Evolutionary conservation across 768 basidiomycete species (phyloP), one percentile per base, ranked within the genome.

Genomic region (Sutorius australiensis): DNA sequence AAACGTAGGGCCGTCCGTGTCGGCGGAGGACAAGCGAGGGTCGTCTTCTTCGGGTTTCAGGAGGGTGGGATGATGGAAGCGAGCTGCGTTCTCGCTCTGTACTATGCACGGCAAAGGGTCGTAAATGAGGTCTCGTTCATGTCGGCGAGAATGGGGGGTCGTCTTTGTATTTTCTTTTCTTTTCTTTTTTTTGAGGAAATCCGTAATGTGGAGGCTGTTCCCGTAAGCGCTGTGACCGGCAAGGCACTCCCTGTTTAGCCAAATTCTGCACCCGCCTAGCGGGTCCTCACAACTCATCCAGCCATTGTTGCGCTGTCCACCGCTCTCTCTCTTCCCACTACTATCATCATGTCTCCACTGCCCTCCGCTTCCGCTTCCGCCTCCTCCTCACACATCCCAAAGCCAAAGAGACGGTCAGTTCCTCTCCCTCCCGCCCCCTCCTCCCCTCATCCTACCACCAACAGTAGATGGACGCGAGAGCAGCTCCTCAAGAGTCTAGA

Each of bases 301-400:
- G 71, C 71, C 75, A 73, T 74, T 74, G 72, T 74, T 69, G 67
- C 69, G 66, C 71, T 68, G 69, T 61, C 66, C 69, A 71, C 69
- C 57, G 67, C 70, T 67, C 66, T 63, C 64, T 60, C 70, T 67
- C 67, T 67, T 67, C 64, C 66, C 68, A 70, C 73, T 65, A 73
- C 67, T 65, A 62, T 60, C 74, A 58, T 32, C 62, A 74, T 76
- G 69, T 63, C 62, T 14, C 42, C 62, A 61, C 49, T 64, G 39
- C 45, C 67, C 16, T 55, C 67, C 33, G 58, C 72, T 38, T 61
- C 73, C 30, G 41, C 68, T 42, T 51, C 67, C 42, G 24, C 62
- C 14, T 45, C 67, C 10, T 54, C 66, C 24, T 55, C 65, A 0
- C 49, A 62, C 6, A 19, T 55, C 44, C 37, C 51, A 27, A 72